These are phyloP conservation scores for Fagopyrum esculentum DNA, from an alignment of 148 eudicot genomes.

Conservation along the genomic window DNA sequence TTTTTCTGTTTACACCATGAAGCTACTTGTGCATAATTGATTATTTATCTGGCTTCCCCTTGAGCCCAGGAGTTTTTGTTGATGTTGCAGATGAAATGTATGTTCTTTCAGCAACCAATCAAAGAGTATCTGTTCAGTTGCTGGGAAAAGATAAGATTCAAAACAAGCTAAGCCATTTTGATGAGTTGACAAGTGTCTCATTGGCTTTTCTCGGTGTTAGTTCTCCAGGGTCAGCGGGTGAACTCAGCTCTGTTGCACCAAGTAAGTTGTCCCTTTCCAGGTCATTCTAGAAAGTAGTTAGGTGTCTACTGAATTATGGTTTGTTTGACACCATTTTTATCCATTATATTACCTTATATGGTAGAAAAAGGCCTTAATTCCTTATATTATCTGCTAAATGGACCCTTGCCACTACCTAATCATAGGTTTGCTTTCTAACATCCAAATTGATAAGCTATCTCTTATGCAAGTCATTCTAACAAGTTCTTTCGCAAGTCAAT, in stretches of 20 bases:
- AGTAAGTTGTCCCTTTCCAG: conserved; percentile 37
- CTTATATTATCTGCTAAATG: too few relatives aligned
- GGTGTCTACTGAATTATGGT: too few relatives aligned
- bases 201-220: conserved; percentile 75
- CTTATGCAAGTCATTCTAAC: neutral
- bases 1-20: neutral
- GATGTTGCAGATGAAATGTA: conserved; percentile 89
- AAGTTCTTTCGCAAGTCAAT: neutral
- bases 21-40: neutral
- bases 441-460: neutral
- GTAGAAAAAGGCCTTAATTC: too few relatives aligned
- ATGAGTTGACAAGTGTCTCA: conserved; percentile 66
- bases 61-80: neutral
- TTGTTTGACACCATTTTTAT: too few relatives aligned
- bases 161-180: conserved; percentile 63
- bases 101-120: conserved; percentile 63
- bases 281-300: neutral
- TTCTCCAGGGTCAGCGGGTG: conserved; percentile 47
- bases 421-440: neutral
- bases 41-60: neutral
- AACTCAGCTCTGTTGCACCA: conserved; percentile 48
- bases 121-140: conserved; percentile 66
- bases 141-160: conserved; percentile 82
- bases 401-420: too few relatives aligned
- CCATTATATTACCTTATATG: too few relatives aligned